Percentiles rank a stretch among this genome's conserved stretches.
These are phyloP conservation scores for Erigeron canadensis DNA, from an alignment of 129 eudicot genomes.

Conservation along the genomic window DNA sequence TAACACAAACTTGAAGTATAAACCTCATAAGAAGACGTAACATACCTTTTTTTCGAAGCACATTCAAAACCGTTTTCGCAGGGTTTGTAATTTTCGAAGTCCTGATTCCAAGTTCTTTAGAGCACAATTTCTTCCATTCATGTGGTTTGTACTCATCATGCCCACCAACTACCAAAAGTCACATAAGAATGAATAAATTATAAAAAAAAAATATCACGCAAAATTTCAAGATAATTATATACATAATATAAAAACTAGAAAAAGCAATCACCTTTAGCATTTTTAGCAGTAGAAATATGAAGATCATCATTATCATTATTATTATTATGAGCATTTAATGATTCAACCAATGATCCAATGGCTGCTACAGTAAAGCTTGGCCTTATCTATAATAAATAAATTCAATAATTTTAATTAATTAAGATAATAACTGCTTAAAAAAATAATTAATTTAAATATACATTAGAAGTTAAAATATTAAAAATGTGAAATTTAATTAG, in stretches of 20 bases:
- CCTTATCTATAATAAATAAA: conserved; percentile 19
- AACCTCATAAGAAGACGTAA: background rate
- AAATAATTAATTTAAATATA: too few relatives aligned
- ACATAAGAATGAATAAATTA: background rate
- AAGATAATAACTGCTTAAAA: background rate
- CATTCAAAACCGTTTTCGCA: conserved; percentile 48
- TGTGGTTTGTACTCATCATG: conserved; percentile 32
- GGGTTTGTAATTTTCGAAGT: conserved; percentile 52
- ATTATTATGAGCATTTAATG: conserved; percentile 21
- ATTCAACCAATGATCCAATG: conserved; percentile 30
- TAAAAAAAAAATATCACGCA: background rate
- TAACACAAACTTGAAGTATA: too few relatives aligned
- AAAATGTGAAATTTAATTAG: background rate
- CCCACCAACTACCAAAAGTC: conserved; percentile 25
- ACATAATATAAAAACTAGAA: background rate
- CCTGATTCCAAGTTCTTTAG: conserved; percentile 55
- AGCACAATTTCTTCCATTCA: conserved; percentile 60
- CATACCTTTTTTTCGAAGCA: conserved; percentile 50
- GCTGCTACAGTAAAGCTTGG: conserved; percentile 38
- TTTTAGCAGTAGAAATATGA: conserved; percentile 29
- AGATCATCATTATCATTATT: conserved; percentile 15
- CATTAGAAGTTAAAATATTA: background rate
- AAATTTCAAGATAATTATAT: background rate
- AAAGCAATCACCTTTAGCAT: conserved; percentile 31
- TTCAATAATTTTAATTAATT: background rate